Percentiles rank a stretch among this genome's conserved stretches.
phyloP scores from a whole-genome alignment of 441 rosid species.

The Jatropha multifida region DNA sequence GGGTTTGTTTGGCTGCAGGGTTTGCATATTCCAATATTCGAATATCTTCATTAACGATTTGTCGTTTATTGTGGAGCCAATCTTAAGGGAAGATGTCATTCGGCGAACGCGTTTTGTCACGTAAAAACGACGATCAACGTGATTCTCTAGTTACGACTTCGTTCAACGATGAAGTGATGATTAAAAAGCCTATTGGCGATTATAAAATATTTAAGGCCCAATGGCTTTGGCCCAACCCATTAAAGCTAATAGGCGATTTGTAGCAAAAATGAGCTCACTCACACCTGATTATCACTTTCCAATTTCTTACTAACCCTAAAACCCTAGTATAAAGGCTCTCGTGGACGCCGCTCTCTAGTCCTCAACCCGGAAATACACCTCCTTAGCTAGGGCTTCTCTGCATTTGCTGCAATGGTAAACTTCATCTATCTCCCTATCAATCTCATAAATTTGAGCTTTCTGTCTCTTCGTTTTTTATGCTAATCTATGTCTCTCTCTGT shows the following conservation, averaged over 20 bases:
- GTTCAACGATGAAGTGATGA: no score
- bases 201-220: neutral
- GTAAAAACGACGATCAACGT: no score
- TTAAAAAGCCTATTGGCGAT: no score
- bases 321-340: conserved; percentile 6
- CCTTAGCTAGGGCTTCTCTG: conserved; percentile 20
- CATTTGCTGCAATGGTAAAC: conserved; percentile 36
- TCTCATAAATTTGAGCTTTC: neutral
- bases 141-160: no score
- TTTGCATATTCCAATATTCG: neutral
- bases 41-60: neutral
- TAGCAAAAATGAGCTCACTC: neutral
- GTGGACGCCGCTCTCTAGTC: neutral
- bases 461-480: no score
- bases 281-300: neutral
- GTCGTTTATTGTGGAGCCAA: no score
- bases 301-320: neutral
- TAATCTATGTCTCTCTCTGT: neutral
- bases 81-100: no score
- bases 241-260: neutral
- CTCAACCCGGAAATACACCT: neutral
- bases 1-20: neutral
- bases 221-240: neutral
- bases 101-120: no score
- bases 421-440: neutral